A percentile compares a stretch with the other conserved stretches of the same genome.
Evolutionary conservation across 23 red algal genomes (phyloP).

Genomic region (Cyanidium caldarium): DNA sequence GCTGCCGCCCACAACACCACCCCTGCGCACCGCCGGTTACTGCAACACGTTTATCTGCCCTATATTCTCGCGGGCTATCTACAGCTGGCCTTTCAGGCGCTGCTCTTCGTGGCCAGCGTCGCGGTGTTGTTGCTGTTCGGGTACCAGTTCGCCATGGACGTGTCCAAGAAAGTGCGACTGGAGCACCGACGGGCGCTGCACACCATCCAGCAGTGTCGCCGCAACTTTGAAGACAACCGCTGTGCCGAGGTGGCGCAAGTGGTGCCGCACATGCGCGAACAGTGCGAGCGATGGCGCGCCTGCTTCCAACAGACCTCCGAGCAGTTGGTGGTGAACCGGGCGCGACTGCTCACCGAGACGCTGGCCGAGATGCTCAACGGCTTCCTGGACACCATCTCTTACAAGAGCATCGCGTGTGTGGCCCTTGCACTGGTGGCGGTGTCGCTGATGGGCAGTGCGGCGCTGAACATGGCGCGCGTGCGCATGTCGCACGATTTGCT

Average conservation of each 20-base stretch:
- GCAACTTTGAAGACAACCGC: neutral
- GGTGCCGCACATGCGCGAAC: slow-evolving; percentile 3
- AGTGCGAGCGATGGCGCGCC: neutral
- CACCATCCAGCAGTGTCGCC: neutral
- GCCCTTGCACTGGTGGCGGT: neutral
- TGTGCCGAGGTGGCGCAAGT: neutral
- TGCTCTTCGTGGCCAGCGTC: neutral
- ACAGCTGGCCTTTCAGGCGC: neutral
- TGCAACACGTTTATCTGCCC: neutral
- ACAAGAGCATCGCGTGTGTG: slow-evolving; percentile 3
- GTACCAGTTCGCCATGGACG: neutral
- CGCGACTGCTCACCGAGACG: neutral
- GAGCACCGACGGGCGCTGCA: neutral
- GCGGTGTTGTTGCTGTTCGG: neutral
- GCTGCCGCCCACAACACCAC: no score
- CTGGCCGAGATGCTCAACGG: neutral
- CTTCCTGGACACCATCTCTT: neutral
- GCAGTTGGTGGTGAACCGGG: neutral
- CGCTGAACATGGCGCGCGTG: neutral
- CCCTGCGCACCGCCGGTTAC: no score
- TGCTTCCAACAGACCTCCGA: neutral
- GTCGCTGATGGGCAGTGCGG: neutral
- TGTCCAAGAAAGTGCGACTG: neutral
- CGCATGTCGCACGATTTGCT: neutral
- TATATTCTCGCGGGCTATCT: neutral